Conservation (phyloP, 441 rosid species). For the Erodium chrysanthum region DNA sequence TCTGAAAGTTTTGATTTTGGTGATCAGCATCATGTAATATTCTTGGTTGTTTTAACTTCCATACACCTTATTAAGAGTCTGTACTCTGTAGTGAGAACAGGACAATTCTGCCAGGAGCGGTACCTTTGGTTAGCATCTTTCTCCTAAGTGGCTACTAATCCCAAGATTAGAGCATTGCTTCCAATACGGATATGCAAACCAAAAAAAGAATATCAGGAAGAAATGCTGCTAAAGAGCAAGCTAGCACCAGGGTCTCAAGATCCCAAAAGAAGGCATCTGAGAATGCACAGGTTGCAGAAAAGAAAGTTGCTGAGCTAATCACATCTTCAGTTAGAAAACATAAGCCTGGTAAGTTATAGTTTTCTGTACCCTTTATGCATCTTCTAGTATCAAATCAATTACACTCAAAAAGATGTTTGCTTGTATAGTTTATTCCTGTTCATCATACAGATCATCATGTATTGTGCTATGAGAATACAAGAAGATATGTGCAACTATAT, state of each 20-base stretch:
- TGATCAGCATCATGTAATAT: not conserved
- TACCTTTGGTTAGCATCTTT: not conserved
- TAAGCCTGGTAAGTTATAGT: slow-evolving; percentile 29
- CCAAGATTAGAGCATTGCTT: slow-evolving; percentile 15
- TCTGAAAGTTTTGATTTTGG: not conserved
- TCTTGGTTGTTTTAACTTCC: not conserved
- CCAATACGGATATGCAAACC: slow-evolving; percentile 38
- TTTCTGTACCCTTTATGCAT: not conserved
- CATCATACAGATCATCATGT: slow-evolving; percentile 1
- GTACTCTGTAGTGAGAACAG: not conserved
- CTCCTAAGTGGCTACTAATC: slow-evolving; percentile 14
- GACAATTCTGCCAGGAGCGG: not conserved
- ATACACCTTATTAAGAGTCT: not conserved
- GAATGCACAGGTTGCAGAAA: slow-evolving; percentile 35
- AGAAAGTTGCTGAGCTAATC: slow-evolving; percentile 47
- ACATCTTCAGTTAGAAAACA: slow-evolving; percentile 61
- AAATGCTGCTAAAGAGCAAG: slow-evolving; percentile 36
- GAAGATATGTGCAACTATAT: not conserved
- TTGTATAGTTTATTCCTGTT: not conserved
- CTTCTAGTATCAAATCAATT: not conserved
- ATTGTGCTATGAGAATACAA: not conserved
- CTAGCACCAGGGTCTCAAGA: slow-evolving; percentile 41
- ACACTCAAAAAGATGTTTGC: not conserved
- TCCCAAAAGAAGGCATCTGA: slow-evolving; percentile 42
- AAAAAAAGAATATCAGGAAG: slow-evolving; percentile 45